These are phyloP conservation scores for Polytrichum formosum DNA, from an alignment of 225 moss, liverwort and hornwort species.

Conservation along the genomic window DNA sequence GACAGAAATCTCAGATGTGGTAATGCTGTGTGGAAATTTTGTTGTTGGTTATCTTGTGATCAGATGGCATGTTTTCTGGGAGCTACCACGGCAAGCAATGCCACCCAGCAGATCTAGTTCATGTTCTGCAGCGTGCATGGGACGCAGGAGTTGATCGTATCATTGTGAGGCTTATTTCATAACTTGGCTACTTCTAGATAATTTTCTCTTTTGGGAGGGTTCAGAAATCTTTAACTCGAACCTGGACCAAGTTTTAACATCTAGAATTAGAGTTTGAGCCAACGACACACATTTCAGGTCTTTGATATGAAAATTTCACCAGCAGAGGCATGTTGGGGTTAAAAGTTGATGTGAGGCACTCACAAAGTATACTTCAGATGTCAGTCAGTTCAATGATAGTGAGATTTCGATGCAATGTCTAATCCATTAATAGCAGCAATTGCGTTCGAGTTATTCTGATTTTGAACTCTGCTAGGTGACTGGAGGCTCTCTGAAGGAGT, in stretches of 20 bases:
- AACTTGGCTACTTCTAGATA: background rate
- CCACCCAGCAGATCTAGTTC: slow-evolving; percentile 68
- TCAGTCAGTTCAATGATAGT: too few species aligned
- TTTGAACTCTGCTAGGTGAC: slow-evolving; percentile 51
- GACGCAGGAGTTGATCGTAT: slow-evolving; percentile 93
- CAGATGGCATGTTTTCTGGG: slow-evolving; percentile 97
- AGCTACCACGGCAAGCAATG: slow-evolving; percentile 87
- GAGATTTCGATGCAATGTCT: too few species aligned
- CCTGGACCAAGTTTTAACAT: background rate
- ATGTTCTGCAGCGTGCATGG: slow-evolving; percentile 93
- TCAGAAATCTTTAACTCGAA: background rate
- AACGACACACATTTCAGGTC: too few species aligned
- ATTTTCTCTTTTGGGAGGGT: too few species aligned
- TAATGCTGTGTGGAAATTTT: background rate
- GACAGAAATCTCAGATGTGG: background rate
- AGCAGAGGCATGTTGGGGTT: too few species aligned
- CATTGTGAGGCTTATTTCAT: slow-evolving; percentile 54
- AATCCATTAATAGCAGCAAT: background rate
- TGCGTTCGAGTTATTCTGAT: background rate
- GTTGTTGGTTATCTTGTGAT: slow-evolving; percentile 13
- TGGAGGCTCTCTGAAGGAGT: slow-evolving; percentile 86
- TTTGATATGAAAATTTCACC: too few species aligned
- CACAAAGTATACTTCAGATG: too few species aligned
- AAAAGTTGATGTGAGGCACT: too few species aligned
- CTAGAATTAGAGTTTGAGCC: too few species aligned